A percentile compares a stretch with the other conserved stretches of the same genome.
Conservation (phyloP, 768 basidiomycete species). For the Naganishia vaughanmartiniae region DNA sequence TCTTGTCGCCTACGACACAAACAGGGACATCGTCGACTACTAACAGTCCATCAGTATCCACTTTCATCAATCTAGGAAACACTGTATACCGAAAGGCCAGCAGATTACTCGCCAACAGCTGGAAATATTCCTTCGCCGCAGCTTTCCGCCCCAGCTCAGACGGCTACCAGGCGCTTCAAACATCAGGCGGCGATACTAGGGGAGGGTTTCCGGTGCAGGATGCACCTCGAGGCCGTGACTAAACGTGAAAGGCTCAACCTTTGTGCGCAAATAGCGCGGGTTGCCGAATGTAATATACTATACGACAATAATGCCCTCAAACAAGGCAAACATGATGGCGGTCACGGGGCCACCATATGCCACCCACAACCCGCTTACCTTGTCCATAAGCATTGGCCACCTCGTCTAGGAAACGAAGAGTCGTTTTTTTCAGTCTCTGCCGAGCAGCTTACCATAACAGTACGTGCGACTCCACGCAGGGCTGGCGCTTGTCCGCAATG, state of each 20-base stretch:
- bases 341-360: no score
- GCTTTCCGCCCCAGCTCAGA: slow-evolving; percentile 6
- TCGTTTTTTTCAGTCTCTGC: no score
- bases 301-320: not conserved
- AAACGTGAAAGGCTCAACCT: not conserved
- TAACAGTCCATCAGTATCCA: slow-evolving; percentile 21
- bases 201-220: slow-evolving; percentile 13
- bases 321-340: not conserved
- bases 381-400: no score
- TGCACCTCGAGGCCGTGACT: slow-evolving; percentile 10
- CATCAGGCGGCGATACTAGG: not conserved
- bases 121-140: slow-evolving; percentile 13
- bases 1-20: slow-evolving; percentile 23
- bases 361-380: no score
- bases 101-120: slow-evolving; percentile 14
- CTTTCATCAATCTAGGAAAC: slow-evolving; percentile 12
- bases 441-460: no score
- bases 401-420: no score
- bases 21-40: slow-evolving; percentile 25
- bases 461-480: no score
- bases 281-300: not conserved
- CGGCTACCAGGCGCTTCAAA: slow-evolving; percentile 14
- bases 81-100: slow-evolving; percentile 11
- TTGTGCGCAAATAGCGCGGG: not conserved
- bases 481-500: no score